Evolutionary conservation across 495 filamentous ascomycete genomes (phyloP), one percentile per base, ranked within the genome.

Genomic region (Filosporella fistucella): DNA sequence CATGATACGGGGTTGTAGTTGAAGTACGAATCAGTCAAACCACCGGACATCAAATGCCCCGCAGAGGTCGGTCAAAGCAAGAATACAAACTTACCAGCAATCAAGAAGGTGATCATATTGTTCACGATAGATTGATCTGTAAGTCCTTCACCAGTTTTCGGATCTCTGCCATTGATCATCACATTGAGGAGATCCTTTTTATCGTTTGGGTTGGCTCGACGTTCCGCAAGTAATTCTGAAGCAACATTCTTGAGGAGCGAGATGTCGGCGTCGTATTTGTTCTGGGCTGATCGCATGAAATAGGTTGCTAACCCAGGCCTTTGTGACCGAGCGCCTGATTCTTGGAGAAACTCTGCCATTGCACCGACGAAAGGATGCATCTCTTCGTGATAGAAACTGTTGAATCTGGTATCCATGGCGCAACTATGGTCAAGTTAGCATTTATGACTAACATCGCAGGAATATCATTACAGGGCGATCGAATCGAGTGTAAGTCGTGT

Each of bases 61-160:
- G n/a, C n/a, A n/a, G n/a, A n/a, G n/a, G n/a, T n/a, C n/a, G n/a
- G n/a, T n/a, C n/a, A 7, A 26, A 12, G 22, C 35, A 30, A 13
- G 24, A 23, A 1, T 24, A 36, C 3, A 20, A 5, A 36, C 42
- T 41, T 58, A 64, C 64, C 48, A 22, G 48, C 82, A 59, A 85
- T 79, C 52, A 88, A 60, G 54, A 88, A 87, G 0, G 84, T 88
- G 38, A 85, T 80, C 66, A 90, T 78, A 57, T 89, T 86, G 59
- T 87, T 69, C 18, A 81, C 69, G 55, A 88, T 83, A 38, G 69
- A 78, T 4, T 72, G 61, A 40, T 85, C 78, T 12, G 62, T 70
- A 58, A 89, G 68, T 13, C 74, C 74, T 42, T 78, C 61, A 0
- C 85, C 85, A 1, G 84, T 88, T 64, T 80, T 76, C 8, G 76